Conservation (phyloP, 2,329 filamentous ascomycete genomes). For the Exserohilum turcica region DNA sequence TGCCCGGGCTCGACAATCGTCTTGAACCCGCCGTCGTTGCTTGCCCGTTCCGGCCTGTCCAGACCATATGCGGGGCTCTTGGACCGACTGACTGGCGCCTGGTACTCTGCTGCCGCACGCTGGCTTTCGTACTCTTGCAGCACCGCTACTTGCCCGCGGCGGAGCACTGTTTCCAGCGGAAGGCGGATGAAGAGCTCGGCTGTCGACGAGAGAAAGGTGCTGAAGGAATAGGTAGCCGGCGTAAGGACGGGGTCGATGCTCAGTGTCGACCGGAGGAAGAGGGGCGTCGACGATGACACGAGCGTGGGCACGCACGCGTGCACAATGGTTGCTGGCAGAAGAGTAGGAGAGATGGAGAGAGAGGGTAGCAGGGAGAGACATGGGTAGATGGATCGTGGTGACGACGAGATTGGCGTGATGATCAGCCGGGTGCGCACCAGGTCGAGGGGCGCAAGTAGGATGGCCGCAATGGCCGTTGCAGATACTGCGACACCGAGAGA, state of each 20-base stretch:
- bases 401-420: slow-evolving; percentile 76
- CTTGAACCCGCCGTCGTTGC: slow-evolving; percentile 53
- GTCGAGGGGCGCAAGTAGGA: slow-evolving; percentile 85
- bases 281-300: slow-evolving; percentile 79
- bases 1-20: slow-evolving; percentile 80
- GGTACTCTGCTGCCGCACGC: slow-evolving; percentile 34
- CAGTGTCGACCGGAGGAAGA: slow-evolving; percentile 84
- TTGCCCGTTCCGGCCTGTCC: slow-evolving; percentile 19
- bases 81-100: slow-evolving; percentile 20
- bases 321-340: slow-evolving; percentile 83
- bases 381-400: slow-evolving; percentile 76
- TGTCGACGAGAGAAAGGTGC: slow-evolving; percentile 79
- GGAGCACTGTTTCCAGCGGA: slow-evolving; percentile 87
- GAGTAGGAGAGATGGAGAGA: slow-evolving; percentile 65
- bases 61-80: slow-evolving; percentile 29
- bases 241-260: slow-evolving; percentile 81
- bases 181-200: slow-evolving; percentile 84
- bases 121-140: slow-evolving; percentile 45
- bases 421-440: slow-evolving; percentile 86
- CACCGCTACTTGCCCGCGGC: slow-evolving; percentile 82
- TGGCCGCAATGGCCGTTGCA: slow-evolving; percentile 71
- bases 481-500: slow-evolving; percentile 75
- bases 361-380: slow-evolving; percentile 80
- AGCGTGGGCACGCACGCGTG: slow-evolving; percentile 84
- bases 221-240: slow-evolving; percentile 79